Conservation (phyloP, 306 rosid genomes). For the Psophocarpus tetragonolobus region DNA sequence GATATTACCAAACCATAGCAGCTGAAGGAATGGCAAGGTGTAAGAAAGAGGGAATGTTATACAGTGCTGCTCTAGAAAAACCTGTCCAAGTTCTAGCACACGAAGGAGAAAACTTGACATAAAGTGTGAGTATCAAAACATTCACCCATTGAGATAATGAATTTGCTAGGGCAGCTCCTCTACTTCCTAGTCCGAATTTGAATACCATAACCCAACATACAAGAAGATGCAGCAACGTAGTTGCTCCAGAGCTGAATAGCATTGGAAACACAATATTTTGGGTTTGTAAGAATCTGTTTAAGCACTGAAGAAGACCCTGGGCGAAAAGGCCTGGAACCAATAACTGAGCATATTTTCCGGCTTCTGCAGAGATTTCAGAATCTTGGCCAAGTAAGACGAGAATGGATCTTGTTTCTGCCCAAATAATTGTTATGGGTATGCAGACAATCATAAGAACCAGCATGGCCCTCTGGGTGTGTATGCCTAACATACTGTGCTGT, state of each 20-base stretch:
- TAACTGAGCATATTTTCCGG: constrained; percentile 53
- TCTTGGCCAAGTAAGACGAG: constrained; percentile 55
- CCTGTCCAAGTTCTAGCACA: no score
- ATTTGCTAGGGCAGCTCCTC: constrained; percentile 66
- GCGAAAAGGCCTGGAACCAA: constrained; percentile 58
- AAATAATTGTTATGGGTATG: constrained; percentile 50
- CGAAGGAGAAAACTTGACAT: no score
- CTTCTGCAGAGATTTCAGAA: constrained; percentile 52
- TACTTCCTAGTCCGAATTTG: constrained; percentile 55
- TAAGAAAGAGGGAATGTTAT: constrained; percentile 43
- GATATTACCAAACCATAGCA: constrained; percentile 89
- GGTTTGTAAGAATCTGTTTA: constrained; percentile 52
- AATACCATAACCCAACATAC: constrained; percentile 51
- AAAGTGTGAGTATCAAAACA: constrained; percentile 47
- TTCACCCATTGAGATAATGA: constrained; percentile 59
- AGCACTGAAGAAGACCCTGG: constrained; percentile 56
- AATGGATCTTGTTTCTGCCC: constrained; percentile 52
- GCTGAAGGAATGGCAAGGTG: no score
- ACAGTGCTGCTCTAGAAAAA: no score
- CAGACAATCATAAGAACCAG: constrained; percentile 47
- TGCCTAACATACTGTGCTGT: constrained; percentile 51
- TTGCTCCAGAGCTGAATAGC: constrained; percentile 48
- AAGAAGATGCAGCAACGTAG: constrained; percentile 48
- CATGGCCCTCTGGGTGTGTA: constrained; percentile 64
- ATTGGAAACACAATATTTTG: constrained; percentile 70